Base-by-base conservation (phyloP, 768 basidiomycete genomes). In the Ramaria rubella region DNA sequence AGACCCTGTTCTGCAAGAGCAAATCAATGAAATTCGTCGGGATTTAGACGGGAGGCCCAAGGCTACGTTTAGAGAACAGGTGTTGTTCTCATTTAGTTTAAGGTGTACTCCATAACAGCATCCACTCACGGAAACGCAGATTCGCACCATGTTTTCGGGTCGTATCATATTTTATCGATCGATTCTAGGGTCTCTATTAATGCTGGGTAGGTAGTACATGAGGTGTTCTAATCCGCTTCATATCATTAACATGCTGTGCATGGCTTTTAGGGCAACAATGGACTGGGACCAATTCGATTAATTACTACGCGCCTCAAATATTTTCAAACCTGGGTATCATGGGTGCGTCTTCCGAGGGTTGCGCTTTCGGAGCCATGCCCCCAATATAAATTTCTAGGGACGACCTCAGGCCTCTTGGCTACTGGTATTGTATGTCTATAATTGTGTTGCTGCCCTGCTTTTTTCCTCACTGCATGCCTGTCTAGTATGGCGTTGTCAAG, bases 201-300 rank as follows among this genome's bases (percentile, higher is more conserved):
- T 54, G 52, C 43, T 54, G 42, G 24, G 52, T 54, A 26, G 17
- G 42, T 15, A 36, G 68, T 77, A 55, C 60, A 48, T 17, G 69
- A n/a, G n/a, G n/a, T n/a, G n/a, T n/a, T n/a, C n/a, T n/a, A n/a
- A n/a, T n/a, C n/a, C n/a, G n/a, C n/a, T n/a, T n/a, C n/a, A n/a
- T n/a, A n/a, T n/a, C n/a, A n/a, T n/a, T n/a, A n/a, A n/a, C n/a
- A n/a, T n/a, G n/a, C n/a, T n/a, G n/a, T n/a, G n/a, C n/a, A n/a
- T n/a, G n/a, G n/a, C n/a, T n/a, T n/a, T n/a, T 73, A 63, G 75
- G 68, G 38, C 61, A 61, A 48, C 72, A 81, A 64, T 78, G 77
- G 73, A 80, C 76, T 0, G 80, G 80, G 14, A 77, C 77, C 12
- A 81, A 81, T 59, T 73, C 78, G 2, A 77, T 81, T 62, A 79